Evolutionary conservation across 495 filamentous ascomycete genomes (phyloP).

Genomic region (Hyphodiscus hymeniophilus): DNA sequence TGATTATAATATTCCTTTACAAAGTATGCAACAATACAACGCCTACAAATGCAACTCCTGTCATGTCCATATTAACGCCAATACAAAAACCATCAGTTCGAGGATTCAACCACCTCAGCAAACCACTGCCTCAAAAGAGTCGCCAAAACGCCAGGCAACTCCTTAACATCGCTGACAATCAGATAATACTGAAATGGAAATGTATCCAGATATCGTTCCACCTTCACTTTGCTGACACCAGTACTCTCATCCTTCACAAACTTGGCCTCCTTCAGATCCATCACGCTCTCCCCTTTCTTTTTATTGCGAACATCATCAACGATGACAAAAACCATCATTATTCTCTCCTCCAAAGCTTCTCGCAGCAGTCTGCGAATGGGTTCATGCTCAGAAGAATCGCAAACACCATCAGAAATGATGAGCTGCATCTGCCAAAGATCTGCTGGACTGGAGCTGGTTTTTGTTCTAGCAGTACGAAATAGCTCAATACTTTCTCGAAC

Average conservation of each 20-base stretch:
- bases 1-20: too few relatives aligned
- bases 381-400: slow-evolving; percentile 70
- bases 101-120: slow-evolving; percentile 70
- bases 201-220: slow-evolving; percentile 82
- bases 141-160: slow-evolving; percentile 82
- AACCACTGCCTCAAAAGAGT: slow-evolving; percentile 93
- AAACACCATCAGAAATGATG: slow-evolving; percentile 88
- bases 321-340: slow-evolving; percentile 97
- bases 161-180: slow-evolving; percentile 83
- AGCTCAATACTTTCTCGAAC: slow-evolving; percentile 67
- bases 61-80: background rate
- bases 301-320: slow-evolving; percentile 64
- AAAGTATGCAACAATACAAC: too few relatives aligned
- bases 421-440: slow-evolving; percentile 96
- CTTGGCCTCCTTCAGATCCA: slow-evolving; percentile 73
- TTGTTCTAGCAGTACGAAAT: slow-evolving; percentile 68
- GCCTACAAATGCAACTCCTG: background rate
- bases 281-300: slow-evolving; percentile 46
- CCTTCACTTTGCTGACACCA: slow-evolving; percentile 47
- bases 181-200: slow-evolving; percentile 97
- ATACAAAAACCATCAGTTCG: slow-evolving; percentile 4
- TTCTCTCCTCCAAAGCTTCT: slow-evolving; percentile 81
- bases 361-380: slow-evolving; percentile 70
- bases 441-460: slow-evolving; percentile 45
- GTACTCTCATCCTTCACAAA: slow-evolving; percentile 63